Evolutionary conservation across 805 yeast species (phyloP).

Genomic region (Candida sonorensis): DNA sequence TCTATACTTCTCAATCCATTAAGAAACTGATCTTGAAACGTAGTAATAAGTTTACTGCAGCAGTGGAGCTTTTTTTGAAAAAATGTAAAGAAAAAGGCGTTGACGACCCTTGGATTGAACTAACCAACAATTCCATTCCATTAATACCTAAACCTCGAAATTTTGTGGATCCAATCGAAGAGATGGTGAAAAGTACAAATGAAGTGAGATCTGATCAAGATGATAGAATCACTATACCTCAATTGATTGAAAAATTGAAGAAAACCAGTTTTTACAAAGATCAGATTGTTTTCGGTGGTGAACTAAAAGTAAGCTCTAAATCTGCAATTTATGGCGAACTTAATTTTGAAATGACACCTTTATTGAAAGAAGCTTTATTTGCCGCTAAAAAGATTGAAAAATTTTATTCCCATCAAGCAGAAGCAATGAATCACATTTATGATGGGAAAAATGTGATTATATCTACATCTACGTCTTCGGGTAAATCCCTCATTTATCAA

Average conservation of each 20-base stretch:
- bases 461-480: slow-evolving; percentile 95
- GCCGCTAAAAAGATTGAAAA: slow-evolving; percentile 39
- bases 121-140: slow-evolving; percentile 30
- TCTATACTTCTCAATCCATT: slow-evolving; percentile 49
- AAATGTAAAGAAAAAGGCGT: slow-evolving; percentile 24
- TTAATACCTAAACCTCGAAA: slow-evolving; percentile 43
- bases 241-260: slow-evolving; percentile 44
- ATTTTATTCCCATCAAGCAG: slow-evolving; percentile 77
- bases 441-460: slow-evolving; percentile 66
- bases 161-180: slow-evolving; percentile 56
- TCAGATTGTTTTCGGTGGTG: slow-evolving; percentile 53
- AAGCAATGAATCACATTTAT: slow-evolving; percentile 58
- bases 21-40: slow-evolving; percentile 54
- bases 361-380: slow-evolving; percentile 44
- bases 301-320: slow-evolving; percentile 36
- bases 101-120: slow-evolving; percentile 34
- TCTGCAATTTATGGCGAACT: slow-evolving; percentile 38
- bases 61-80: slow-evolving; percentile 31
- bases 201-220: slow-evolving; percentile 5
- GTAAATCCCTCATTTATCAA: slow-evolving; percentile 90
- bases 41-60: slow-evolving; percentile 41
- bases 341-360: slow-evolving; percentile 41
- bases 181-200: slow-evolving; percentile 34
- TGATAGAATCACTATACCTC: slow-evolving; percentile 31
- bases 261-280: slow-evolving; percentile 44